Percentiles rank a stretch among this genome's conserved stretches.
These are phyloP conservation scores for Aspergillus arachidicola DNA, from an alignment of 2,329 filamentous ascomycete genomes.

Conservation along the genomic window DNA sequence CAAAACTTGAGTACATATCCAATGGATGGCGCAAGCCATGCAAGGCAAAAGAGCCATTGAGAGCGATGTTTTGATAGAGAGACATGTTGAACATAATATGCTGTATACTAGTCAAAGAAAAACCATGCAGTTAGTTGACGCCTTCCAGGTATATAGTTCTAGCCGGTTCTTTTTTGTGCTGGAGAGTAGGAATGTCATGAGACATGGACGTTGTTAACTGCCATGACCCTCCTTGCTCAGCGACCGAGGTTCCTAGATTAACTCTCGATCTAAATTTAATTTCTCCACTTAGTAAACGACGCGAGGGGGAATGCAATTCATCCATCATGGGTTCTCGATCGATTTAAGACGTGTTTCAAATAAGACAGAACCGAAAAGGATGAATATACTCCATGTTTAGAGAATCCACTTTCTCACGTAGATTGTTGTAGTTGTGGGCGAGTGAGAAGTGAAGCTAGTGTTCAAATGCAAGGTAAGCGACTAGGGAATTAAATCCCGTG, in stretches of 20 bases:
- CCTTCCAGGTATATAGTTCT: neutral
- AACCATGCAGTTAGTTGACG: neutral
- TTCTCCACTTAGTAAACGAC: neutral
- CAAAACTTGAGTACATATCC: slow-evolving; percentile 34
- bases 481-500: neutral
- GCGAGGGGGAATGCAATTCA: neutral
- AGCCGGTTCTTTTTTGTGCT: neutral
- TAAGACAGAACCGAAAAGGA: neutral
- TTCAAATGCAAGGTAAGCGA: neutral
- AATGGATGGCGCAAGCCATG: slow-evolving; percentile 32
- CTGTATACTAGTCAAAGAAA: neutral
- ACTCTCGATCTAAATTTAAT: neutral
- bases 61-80: slow-evolving; percentile 6
- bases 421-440: neutral
- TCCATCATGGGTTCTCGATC: neutral
- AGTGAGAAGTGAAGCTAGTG: neutral
- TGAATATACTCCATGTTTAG: neutral
- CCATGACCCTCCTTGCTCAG: neutral
- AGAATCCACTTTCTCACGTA: neutral
- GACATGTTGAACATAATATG: neutral
- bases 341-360: neutral
- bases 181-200: neutral
- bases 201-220: neutral
- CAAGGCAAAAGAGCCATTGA: slow-evolving; percentile 19
- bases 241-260: neutral